These are phyloP conservation scores for Globisporangium canariense DNA, from an alignment of 352 stramenopile genomes.

Conservation along the genomic window DNA sequence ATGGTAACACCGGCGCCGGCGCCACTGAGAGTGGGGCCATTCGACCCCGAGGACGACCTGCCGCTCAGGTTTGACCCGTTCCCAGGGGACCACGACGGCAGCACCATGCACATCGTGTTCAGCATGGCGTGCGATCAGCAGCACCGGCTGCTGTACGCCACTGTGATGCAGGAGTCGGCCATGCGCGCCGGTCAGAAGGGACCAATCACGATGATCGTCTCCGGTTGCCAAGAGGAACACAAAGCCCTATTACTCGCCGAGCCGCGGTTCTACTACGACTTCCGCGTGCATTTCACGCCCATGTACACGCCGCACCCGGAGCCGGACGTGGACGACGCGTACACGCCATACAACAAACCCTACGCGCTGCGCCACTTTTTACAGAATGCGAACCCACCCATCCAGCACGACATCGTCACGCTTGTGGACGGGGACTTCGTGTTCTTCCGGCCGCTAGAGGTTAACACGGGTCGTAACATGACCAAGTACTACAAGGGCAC, in stretches of 20 bases:
- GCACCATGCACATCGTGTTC: constrained; percentile 40
- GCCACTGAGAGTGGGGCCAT: too few relatives aligned
- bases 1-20: too few relatives aligned
- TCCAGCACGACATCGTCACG: constrained; percentile 27
- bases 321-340: constrained; percentile 36
- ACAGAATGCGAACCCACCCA: constrained; percentile 33
- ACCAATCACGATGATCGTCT: constrained; percentile 52
- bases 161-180: constrained; percentile 44
- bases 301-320: constrained; percentile 37
- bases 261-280: constrained; percentile 54
- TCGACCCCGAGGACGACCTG: background rate
- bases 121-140: constrained; percentile 47
- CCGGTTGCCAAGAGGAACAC: constrained; percentile 34
- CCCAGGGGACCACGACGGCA: constrained; percentile 10
- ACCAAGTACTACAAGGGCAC: constrained; percentile 24
- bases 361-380: constrained; percentile 53
- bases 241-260: constrained; percentile 24
- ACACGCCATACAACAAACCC: constrained; percentile 57
- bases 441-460: constrained; percentile 25
- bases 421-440: constrained; percentile 20
- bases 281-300: constrained; percentile 47
- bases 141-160: constrained; percentile 35
- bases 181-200: constrained; percentile 33
- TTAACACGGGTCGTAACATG: constrained; percentile 22
- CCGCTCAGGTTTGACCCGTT: constrained; percentile 5